Percentiles rank a stretch among this genome's conserved stretches.
phyloP scores from a whole-genome alignment of 2,329 filamentous ascomycete genomes.

The Curvularia eragrostidis region DNA sequence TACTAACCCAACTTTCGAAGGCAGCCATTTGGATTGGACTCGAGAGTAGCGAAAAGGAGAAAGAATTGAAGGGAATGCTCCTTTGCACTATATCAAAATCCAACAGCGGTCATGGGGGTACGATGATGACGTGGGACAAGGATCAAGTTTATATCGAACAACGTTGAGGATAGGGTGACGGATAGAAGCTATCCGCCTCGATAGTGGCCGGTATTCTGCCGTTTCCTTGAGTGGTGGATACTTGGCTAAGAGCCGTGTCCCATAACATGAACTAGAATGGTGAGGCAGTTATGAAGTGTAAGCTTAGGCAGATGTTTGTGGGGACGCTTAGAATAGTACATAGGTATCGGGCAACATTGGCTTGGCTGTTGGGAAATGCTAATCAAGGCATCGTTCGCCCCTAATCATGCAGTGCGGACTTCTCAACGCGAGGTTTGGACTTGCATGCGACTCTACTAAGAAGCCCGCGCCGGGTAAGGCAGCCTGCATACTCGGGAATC shows the following conservation, averaged over 20 bases:
- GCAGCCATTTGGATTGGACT: slow-evolving; percentile 5
- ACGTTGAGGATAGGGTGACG: slow-evolving; percentile 4
- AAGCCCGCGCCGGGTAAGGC: slow-evolving; percentile 3
- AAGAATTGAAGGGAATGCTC: slow-evolving; percentile 3
- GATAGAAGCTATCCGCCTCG: slow-evolving; percentile 1
- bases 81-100: slow-evolving; percentile 6
- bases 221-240: slow-evolving; percentile 10
- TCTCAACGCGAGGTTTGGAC: slow-evolving; percentile 5
- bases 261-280: slow-evolving; percentile 3
- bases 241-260: slow-evolving; percentile 3
- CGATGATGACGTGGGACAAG: slow-evolving; percentile 10
- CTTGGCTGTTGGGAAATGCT: slow-evolving; percentile 3
- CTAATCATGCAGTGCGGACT: slow-evolving; percentile 9
- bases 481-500: slow-evolving; percentile 4
- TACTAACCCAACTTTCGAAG: slow-evolving; percentile 18
- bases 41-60: slow-evolving; percentile 4
- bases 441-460: slow-evolving; percentile 6
- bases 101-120: slow-evolving; percentile 3
- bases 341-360: slow-evolving; percentile 6
- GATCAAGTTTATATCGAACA: slow-evolving; percentile 11
- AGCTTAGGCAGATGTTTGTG: slow-evolving; percentile 6
- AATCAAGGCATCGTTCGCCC: not conserved
- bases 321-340: slow-evolving; percentile 9
- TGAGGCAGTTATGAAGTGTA: slow-evolving; percentile 4
- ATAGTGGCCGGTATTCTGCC: slow-evolving; percentile 10